A percentile compares a stretch with the other conserved stretches of the same genome.
Evolutionary conservation across 306 rosid genomes (phyloP).

Genomic region (Quercus ilex): DNA sequence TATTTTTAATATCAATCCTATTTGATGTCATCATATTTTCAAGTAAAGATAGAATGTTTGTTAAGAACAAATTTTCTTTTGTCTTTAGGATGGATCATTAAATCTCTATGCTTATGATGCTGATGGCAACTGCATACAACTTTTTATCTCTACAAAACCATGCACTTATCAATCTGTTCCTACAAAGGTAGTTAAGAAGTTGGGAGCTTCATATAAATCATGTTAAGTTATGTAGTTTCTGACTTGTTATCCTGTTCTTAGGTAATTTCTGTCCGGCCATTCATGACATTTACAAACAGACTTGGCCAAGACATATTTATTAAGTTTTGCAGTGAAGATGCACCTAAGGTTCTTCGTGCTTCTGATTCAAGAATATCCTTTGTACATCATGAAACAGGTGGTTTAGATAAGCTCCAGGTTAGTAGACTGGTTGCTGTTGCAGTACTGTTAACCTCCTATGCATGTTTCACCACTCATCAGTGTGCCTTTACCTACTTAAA

Average conservation of each 20-base stretch:
- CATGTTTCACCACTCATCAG: constrained; percentile 2
- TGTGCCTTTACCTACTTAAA: constrained; percentile 6
- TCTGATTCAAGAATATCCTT: constrained; percentile 81
- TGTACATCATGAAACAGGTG: constrained; percentile 47
- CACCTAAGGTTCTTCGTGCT: constrained; percentile 69
- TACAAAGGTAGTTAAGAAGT: constrained; percentile 64
- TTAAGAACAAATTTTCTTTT: constrained; percentile 13
- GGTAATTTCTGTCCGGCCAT: constrained; percentile 84
- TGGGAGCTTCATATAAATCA: constrained; percentile 13
- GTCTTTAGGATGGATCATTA: constrained; percentile 78
- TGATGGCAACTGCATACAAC: constrained; percentile 72
- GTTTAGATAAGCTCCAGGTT: constrained; percentile 85
- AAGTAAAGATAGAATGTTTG: background rate
- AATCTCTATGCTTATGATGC: constrained; percentile 76
- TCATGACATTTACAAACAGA: constrained; percentile 92
- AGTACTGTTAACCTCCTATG: background rate
- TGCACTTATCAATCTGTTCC: constrained; percentile 78
- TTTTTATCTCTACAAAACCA: constrained; percentile 83
- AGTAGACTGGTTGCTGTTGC: constrained; percentile 7
- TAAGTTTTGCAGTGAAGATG: constrained; percentile 74
- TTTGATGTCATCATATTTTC: background rate
- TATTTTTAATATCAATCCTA: constrained; percentile 29
- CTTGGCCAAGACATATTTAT: constrained; percentile 74
- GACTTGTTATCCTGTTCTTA: constrained; percentile 29
- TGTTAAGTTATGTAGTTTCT: background rate